Conservation (phyloP, 768 basidiomycete species). For the Lyophyllum atratum region DNA sequence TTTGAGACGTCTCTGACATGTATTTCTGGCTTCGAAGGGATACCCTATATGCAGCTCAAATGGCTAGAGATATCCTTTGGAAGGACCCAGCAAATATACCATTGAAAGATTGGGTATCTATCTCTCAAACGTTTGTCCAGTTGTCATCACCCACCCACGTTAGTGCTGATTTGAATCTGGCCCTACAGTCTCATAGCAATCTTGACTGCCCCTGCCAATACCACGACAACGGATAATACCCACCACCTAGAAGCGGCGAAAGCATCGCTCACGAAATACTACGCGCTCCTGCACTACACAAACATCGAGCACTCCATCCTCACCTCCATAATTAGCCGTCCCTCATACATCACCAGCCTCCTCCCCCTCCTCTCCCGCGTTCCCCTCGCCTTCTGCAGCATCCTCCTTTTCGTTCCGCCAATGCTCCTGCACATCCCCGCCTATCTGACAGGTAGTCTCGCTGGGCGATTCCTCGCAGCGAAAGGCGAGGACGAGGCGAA, state of each 20-base stretch:
- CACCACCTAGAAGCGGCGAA: constrained; percentile 30
- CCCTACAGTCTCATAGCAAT: constrained; percentile 20
- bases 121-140: constrained; percentile 56
- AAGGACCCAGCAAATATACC: constrained; percentile 45
- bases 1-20: neutral
- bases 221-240: neutral
- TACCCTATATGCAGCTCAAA: constrained; percentile 56
- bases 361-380: constrained; percentile 26
- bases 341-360: neutral
- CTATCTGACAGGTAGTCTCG: constrained; percentile 51
- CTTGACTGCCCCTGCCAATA: constrained; percentile 10
- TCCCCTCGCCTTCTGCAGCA: constrained; percentile 31
- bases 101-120: constrained; percentile 50
- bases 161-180: no score
- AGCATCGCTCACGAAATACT: constrained; percentile 50
- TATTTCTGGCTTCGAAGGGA: constrained; percentile 44
- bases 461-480: constrained; percentile 41
- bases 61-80: constrained; percentile 61
- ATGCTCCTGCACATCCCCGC: constrained; percentile 59
- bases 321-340: constrained; percentile 4
- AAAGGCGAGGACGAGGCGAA: constrained; percentile 63
- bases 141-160: no score
- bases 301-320: constrained; percentile 54
- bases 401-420: constrained; percentile 42
- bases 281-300: constrained; percentile 46